A percentile compares a stretch with the other conserved stretches of the same genome.
Conservation (phyloP, 305 asterid species). For the Fraxinus sp. region DNA sequence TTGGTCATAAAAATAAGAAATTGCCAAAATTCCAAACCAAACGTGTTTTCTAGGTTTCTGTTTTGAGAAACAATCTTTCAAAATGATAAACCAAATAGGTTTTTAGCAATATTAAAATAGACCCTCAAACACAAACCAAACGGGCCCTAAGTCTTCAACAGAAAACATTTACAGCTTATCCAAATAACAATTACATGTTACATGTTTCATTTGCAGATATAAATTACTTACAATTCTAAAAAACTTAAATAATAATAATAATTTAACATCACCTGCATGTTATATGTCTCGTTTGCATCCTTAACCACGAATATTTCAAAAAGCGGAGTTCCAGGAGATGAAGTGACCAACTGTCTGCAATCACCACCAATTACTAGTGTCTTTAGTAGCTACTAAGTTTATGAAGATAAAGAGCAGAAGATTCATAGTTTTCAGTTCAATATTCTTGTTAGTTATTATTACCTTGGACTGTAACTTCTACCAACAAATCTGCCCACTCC, state of each 20-base stretch:
- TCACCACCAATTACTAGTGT: conserved; percentile 23
- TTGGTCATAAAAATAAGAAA: neutral
- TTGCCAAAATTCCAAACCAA: neutral
- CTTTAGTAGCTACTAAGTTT: conserved; percentile 13
- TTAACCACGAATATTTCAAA: conserved; percentile 89
- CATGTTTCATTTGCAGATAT: neutral
- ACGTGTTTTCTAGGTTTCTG: too few species aligned
- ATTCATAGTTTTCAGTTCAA: neutral
- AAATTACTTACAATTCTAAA: conserved; percentile 1
- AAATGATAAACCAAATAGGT: too few species aligned
- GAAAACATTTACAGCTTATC: neutral
- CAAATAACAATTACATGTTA: neutral
- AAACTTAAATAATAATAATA: neutral
- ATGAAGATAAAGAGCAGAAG: conserved; percentile 2
- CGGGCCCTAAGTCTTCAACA: neutral
- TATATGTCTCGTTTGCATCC: conserved; percentile 62
- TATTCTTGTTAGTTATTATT: conserved; percentile 5
- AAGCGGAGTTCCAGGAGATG: conserved; percentile 92
- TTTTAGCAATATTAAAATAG: too few species aligned
- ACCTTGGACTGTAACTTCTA: conserved; percentile 93
- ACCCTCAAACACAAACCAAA: too few species aligned
- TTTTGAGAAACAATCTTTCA: too few species aligned
- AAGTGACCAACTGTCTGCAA: conserved; percentile 79
- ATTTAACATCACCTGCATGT: conserved; percentile 65
- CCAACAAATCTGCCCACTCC: conserved; percentile 88